phyloP scores from a whole-genome alignment of 768 basidiomycete genomes.

The Leccinum imitatum region DNA sequence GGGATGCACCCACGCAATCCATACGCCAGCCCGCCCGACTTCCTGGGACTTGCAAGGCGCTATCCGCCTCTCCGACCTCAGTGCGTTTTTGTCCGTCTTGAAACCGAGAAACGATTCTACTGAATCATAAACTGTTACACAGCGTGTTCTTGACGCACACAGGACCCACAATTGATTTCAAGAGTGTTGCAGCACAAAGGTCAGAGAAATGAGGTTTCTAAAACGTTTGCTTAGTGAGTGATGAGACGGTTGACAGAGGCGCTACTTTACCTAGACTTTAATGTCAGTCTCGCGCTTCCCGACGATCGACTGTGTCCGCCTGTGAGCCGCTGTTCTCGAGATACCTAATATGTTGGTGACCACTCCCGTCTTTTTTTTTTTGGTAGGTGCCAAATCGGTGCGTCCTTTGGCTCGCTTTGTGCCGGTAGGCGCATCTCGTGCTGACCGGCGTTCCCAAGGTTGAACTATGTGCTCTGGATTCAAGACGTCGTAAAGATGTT shows the following conservation, averaged over 20 bases:
- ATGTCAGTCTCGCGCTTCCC: slow-evolving; percentile 54
- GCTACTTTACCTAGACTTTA: slow-evolving; percentile 73
- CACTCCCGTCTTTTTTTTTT: background rate
- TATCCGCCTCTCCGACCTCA: slow-evolving; percentile 56
- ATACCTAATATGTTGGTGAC: background rate
- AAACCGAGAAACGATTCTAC: background rate
- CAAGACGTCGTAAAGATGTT: slow-evolving; percentile 58
- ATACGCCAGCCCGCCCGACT: slow-evolving; percentile 54
- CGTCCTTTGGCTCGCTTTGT: background rate
- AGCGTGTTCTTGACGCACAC: slow-evolving; percentile 26
- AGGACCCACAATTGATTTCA: slow-evolving; percentile 66
- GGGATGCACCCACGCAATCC: slow-evolving; percentile 12
- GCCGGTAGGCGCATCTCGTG: background rate
- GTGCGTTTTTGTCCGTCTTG: slow-evolving; percentile 37
- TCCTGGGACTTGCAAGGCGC: slow-evolving; percentile 50
- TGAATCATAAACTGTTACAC: slow-evolving; percentile 6
- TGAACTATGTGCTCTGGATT: slow-evolving; percentile 88
- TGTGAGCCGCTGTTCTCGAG: slow-evolving; percentile 43
- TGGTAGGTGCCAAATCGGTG: slow-evolving; percentile 75
- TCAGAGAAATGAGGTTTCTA: slow-evolving; percentile 25
- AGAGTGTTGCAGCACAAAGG: slow-evolving; percentile 70
- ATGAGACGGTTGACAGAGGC: slow-evolving; percentile 76
- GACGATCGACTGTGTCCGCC: slow-evolving; percentile 83
- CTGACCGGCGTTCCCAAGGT: slow-evolving; percentile 37
- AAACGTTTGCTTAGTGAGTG: slow-evolving; percentile 11